Conservation (phyloP, 768 basidiomycete species). For the Mycena alexandri region DNA sequence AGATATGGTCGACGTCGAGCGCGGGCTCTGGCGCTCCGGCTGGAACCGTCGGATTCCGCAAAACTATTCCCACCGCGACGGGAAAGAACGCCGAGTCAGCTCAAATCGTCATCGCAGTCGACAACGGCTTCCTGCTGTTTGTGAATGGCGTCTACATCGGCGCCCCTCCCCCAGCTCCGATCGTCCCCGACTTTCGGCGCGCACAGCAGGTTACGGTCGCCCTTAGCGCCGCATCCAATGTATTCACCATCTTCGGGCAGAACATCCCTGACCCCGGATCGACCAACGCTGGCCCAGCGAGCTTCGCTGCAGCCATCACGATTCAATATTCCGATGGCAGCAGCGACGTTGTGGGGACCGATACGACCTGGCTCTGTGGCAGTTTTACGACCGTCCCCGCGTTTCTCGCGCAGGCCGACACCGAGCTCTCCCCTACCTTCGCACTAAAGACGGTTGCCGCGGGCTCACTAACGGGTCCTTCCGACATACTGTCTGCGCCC, state of each 20-base stretch:
- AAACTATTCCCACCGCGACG: constrained; percentile 20
- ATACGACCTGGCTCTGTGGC: constrained; percentile 25
- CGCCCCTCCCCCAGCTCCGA: not conserved
- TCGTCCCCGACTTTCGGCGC: not conserved
- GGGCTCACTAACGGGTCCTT: not conserved
- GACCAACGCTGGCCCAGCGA: constrained; percentile 15
- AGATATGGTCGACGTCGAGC: constrained; percentile 27
- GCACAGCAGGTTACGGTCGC: constrained; percentile 19
- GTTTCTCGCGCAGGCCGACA: constrained; percentile 16
- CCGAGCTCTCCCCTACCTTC: constrained; percentile 6
- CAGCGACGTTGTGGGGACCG: constrained; percentile 5
- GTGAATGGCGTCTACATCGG: constrained; percentile 24
- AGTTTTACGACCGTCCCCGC: not conserved
- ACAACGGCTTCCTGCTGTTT: constrained; percentile 27
- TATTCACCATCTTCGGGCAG: constrained; percentile 15
- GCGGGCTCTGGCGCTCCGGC: constrained; percentile 11
- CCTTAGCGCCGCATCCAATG: constrained; percentile 13
- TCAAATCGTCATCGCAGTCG: constrained; percentile 15
- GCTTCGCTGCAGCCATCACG: constrained; percentile 9
- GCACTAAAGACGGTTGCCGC: not conserved
- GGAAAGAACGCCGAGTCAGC: constrained; percentile 26
- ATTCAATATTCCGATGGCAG: constrained; percentile 20
- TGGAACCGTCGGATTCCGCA: constrained; percentile 32
- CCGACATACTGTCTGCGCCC: constrained; percentile 23
- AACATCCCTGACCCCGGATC: constrained; percentile 1